Percentiles rank a stretch among this genome's conserved stretches.
Evolutionary conservation across 371 early-diverging fungal species (phyloP).

Genomic region (Actinomortierella ambigua): DNA sequence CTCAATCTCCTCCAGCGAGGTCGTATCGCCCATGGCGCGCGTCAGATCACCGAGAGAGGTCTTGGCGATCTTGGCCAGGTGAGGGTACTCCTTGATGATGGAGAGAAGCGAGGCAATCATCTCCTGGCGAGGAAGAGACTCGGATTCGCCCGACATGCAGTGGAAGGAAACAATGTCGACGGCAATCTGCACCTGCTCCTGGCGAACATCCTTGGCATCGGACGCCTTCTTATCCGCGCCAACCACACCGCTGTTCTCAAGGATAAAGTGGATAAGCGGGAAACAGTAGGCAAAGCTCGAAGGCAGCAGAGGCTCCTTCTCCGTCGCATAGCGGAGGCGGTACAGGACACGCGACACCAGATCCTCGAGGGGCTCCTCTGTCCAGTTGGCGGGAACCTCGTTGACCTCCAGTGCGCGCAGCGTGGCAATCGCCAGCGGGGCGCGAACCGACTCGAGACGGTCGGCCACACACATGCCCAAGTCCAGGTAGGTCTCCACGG

Average conservation of each 20-base stretch:
- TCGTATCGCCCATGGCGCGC: conserved; percentile 70
- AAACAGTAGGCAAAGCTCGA: conserved; percentile 84
- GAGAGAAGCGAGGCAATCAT: conserved; percentile 74
- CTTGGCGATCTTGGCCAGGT: conserved; percentile 64
- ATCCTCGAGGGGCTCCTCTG: conserved; percentile 64
- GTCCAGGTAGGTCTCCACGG: conserved; percentile 61
- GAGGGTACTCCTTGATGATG: conserved; percentile 73
- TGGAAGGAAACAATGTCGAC: conserved; percentile 78
- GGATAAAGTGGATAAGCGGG: conserved; percentile 76
- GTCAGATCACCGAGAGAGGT: conserved; percentile 68
- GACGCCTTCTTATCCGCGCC: conserved; percentile 54
- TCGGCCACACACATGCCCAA: conserved; percentile 59
- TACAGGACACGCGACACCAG: conserved; percentile 75
- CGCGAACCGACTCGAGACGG: conserved; percentile 53
- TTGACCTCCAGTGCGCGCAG: conserved; percentile 69
- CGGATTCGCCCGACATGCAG: conserved; percentile 57
- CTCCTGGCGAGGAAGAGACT: conserved; percentile 70
- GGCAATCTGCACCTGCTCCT: conserved; percentile 79
- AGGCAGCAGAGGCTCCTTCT: conserved; percentile 66
- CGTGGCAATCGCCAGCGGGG: conserved; percentile 68
- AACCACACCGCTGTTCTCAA: conserved; percentile 70
- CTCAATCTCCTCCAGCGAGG: conserved; percentile 60
- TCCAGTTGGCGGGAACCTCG: conserved; percentile 73
- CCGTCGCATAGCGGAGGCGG: conserved; percentile 74
- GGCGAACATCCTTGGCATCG: conserved; percentile 58